Evolutionary conservation across 345 rosid genomes (phyloP).

Genomic region (Populus tremula): DNA sequence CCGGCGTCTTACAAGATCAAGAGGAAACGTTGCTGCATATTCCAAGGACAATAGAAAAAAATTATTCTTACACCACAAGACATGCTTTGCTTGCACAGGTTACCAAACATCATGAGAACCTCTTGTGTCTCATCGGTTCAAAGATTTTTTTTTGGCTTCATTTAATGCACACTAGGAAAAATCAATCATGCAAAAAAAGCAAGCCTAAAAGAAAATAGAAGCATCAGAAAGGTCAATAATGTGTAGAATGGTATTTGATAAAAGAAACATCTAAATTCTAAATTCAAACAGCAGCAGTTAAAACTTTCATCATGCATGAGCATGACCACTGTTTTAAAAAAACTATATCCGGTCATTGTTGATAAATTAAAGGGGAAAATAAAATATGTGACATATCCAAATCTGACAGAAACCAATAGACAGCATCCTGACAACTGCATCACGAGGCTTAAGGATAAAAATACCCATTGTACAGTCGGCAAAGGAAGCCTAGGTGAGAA

Average conservation of each 20-base stretch:
- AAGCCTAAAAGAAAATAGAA: background rate
- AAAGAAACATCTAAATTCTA: background rate
- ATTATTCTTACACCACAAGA: background rate
- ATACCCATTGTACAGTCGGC: slow-evolving; percentile 27
- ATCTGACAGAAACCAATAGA: slow-evolving; percentile 11
- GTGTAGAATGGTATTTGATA: background rate
- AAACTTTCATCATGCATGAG: background rate
- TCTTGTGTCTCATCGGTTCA: background rate
- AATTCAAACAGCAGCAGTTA: background rate
- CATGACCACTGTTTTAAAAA: background rate
- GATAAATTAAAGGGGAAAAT: background rate
- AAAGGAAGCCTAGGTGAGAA: slow-evolving; percentile 48
- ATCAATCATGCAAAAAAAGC: background rate
- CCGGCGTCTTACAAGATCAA: slow-evolving; percentile 94
- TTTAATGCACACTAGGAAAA: background rate
- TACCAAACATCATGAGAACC: background rate
- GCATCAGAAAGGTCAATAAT: background rate
- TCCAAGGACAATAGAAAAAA: background rate
- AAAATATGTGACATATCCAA: background rate
- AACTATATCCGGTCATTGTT: background rate
- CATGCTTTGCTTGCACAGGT: background rate
- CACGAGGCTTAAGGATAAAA: slow-evolving; percentile 21
- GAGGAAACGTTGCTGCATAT: slow-evolving; percentile 78
- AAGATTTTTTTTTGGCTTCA: background rate
- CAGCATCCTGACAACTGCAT: slow-evolving; percentile 3